These are phyloP conservation scores for Tetrastigma voinierianum DNA, from an alignment of 164 flowering plant genomes.

Conservation along the genomic window DNA sequence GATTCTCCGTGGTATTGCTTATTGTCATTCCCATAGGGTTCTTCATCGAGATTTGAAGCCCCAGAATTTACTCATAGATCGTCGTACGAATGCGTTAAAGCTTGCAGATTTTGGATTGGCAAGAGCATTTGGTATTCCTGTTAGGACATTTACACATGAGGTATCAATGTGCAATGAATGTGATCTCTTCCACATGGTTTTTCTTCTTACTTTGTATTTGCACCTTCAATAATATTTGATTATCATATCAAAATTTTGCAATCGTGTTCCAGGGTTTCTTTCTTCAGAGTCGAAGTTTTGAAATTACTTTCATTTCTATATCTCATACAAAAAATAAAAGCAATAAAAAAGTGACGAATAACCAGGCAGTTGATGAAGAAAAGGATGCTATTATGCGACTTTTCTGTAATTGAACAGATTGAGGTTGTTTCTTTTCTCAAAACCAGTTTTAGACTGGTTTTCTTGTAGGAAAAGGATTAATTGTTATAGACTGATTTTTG, in stretches of 20 bases:
- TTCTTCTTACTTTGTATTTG: neutral
- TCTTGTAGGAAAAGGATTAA: too few relatives aligned
- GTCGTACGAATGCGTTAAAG: conserved; percentile 79
- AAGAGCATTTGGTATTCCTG: conserved; percentile 96
- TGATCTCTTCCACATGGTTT: neutral
- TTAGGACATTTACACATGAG: conserved; percentile 96
- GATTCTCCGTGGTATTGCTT: conserved; percentile 93
- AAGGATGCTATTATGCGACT: neutral
- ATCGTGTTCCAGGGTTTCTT: neutral
- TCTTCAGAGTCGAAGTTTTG: neutral
- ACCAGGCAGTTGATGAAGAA: neutral
- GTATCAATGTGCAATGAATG: conserved; percentile 23
- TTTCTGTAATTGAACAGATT: neutral
- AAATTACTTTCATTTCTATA: neutral
- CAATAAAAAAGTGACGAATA: neutral
- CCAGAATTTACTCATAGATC: conserved; percentile 90
- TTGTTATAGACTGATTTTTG: too few relatives aligned
- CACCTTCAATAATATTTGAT: neutral
- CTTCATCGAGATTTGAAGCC: conserved; percentile 94
- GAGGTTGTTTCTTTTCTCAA: neutral
- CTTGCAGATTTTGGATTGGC: conserved; percentile 98
- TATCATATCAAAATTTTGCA: neutral
- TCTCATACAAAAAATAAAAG: neutral
- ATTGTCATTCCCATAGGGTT: conserved; percentile 94
- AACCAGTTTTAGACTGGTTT: too few relatives aligned